These are phyloP conservation scores for Candida qinlingensis DNA, from an alignment of 805 yeast genomes.

Conservation along the genomic window DNA sequence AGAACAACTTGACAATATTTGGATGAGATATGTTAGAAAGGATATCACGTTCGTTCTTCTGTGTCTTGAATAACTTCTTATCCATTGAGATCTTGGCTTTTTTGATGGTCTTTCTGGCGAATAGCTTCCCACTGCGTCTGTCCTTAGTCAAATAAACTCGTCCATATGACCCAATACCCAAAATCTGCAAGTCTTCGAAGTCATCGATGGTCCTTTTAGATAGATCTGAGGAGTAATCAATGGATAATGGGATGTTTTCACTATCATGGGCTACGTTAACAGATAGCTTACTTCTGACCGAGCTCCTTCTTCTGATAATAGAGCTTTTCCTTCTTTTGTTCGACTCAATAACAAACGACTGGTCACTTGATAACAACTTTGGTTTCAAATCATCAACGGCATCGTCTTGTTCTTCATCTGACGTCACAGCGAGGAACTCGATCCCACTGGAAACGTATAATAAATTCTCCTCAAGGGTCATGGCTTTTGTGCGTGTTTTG, in stretches of 20 bases:
- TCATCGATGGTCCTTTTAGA: constrained; percentile 34
- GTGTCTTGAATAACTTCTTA: constrained; percentile 53
- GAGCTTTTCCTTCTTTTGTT: not conserved
- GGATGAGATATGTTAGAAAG: constrained; percentile 70
- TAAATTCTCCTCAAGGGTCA: not conserved
- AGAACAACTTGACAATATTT: constrained; percentile 74
- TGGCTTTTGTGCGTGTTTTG: too few relatives aligned
- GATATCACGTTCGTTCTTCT: constrained; percentile 74
- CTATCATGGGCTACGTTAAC: constrained; percentile 13
- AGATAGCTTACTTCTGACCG: constrained; percentile 17
- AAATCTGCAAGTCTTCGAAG: constrained; percentile 63
- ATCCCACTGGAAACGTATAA: not conserved
- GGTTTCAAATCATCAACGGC: not conserved
- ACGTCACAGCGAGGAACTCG: not conserved
- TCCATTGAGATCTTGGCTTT: constrained; percentile 71
- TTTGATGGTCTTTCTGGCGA: constrained; percentile 81
- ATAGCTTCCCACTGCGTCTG: constrained; percentile 49
- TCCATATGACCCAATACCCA: constrained; percentile 87
- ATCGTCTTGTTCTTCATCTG: not conserved
- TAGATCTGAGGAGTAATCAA: constrained; percentile 13
- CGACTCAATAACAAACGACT: not conserved
- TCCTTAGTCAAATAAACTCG: constrained; percentile 78
- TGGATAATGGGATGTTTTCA: constrained; percentile 7
- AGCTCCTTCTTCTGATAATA: constrained; percentile 10
- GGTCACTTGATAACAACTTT: not conserved